These are phyloP conservation scores for Mrakia gelida DNA, from an alignment of 768 basidiomycete species.

Conservation along the genomic window DNA sequence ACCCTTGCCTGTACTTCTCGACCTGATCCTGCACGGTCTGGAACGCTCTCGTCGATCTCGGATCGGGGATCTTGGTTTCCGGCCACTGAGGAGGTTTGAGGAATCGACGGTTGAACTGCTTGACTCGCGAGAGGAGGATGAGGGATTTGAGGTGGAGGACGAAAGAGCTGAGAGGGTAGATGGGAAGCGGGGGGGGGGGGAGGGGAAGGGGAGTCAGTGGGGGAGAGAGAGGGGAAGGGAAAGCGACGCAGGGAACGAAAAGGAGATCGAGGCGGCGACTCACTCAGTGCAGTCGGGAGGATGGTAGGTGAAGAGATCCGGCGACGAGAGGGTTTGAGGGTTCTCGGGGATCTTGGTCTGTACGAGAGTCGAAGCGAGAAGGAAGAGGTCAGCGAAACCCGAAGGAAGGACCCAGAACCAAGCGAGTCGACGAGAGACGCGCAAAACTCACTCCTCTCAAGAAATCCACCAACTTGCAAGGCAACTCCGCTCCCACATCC, in stretches of 20 bases:
- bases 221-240: not conserved
- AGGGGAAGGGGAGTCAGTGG: not conserved
- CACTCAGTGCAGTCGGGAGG: conserved; percentile 27
- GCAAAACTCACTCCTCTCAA: not conserved
- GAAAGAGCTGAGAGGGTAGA: conserved; percentile 1
- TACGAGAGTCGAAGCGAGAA: not conserved
- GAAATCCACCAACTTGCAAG: conserved; percentile 6
- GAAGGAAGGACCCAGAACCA: too few relatives aligned
- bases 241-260: too few relatives aligned
- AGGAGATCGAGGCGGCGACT: not conserved
- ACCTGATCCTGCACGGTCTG: conserved; percentile 27
- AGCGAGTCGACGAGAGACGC: not conserved
- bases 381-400: too few relatives aligned
- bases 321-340: conserved; percentile 25
- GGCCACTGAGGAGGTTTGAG: conserved; percentile 23
- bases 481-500: conserved; percentile 24
- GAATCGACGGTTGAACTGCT: conserved; percentile 29
- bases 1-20: conserved; percentile 8
- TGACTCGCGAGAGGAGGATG: conserved; percentile 28
- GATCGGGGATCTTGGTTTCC: not conserved
- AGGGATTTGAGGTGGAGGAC: conserved; percentile 25
- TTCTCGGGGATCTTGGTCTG: conserved; percentile 18
- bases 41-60: conserved; percentile 9
- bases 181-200: too few relatives aligned
- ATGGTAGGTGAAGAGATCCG: conserved; percentile 28